phyloP scores from a whole-genome alignment of 495 filamentous ascomycete species.

The Lophiotrema nucula region DNA sequence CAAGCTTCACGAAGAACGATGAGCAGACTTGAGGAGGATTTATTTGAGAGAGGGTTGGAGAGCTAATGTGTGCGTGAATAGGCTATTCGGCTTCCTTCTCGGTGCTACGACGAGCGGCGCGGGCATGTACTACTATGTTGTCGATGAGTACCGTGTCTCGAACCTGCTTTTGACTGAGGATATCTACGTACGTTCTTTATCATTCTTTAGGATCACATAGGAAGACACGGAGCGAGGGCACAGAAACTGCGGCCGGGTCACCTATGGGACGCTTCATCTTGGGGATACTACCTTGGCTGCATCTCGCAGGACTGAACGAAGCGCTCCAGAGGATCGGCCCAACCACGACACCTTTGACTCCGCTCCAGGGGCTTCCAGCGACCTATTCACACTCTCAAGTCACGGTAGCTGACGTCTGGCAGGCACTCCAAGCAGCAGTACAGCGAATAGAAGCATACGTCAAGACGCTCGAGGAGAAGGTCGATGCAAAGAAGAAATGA shows the following conservation, averaged over 20 bases:
- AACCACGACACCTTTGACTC: too few species aligned
- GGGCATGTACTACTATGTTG: conserved; percentile 83
- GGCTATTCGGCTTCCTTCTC: conserved; percentile 90
- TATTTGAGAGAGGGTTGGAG: too few species aligned
- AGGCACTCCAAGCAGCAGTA: conserved; percentile 87
- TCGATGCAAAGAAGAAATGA: conserved; percentile 64
- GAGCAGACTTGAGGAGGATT: too few species aligned
- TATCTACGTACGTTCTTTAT: conserved; percentile 75
- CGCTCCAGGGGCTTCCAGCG: too few species aligned
- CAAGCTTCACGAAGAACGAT: too few species aligned
- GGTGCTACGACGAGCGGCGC: conserved; percentile 76
- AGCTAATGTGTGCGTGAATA: too few species aligned
- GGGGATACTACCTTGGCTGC: not conserved
- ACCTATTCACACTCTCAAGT: not conserved
- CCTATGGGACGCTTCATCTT: not conserved
- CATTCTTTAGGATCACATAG: not conserved
- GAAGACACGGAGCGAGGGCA: too few species aligned
- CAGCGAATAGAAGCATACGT: conserved; percentile 83
- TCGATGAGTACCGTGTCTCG: conserved; percentile 88
- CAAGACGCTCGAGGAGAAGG: conserved; percentile 73
- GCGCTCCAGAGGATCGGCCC: too few species aligned
- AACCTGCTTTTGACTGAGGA: conserved; percentile 95
- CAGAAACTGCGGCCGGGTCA: too few species aligned
- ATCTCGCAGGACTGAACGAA: not conserved
- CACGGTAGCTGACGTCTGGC: conserved; percentile 9